These are phyloP conservation scores for Kondoa subrosea DNA, from an alignment of 768 basidiomycete genomes.

Conservation along the genomic window DNA sequence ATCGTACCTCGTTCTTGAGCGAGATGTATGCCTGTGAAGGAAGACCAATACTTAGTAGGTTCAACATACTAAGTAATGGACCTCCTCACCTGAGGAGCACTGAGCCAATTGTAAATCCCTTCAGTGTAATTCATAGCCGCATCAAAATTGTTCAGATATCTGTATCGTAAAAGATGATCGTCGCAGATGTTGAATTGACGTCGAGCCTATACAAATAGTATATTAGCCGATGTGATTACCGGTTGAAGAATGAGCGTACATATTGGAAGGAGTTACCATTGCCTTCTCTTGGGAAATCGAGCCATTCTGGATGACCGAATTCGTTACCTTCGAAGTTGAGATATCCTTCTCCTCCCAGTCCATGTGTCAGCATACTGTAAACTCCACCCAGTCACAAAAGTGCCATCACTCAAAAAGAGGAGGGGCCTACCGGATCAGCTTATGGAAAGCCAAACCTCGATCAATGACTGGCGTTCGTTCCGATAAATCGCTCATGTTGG, in stretches of 20 bases:
- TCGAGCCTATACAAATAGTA: conserved; percentile 42
- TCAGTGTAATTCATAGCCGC: conserved; percentile 75
- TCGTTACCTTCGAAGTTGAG: conserved; percentile 76
- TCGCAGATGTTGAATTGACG: conserved; percentile 93
- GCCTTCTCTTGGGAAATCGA: conserved; percentile 93
- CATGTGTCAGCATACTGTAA: conserved; percentile 63
- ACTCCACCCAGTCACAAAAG: not conserved
- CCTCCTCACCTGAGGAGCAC: conserved; percentile 50
- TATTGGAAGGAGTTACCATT: conserved; percentile 94
- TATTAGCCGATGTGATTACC: not conserved
- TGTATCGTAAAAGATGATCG: conserved; percentile 70
- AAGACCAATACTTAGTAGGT: conserved; percentile 29
- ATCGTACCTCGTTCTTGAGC: conserved; percentile 60
- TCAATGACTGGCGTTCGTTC: conserved; percentile 69
- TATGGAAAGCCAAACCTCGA: conserved; percentile 81
- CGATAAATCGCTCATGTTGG: conserved; percentile 78
- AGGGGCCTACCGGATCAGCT: conserved; percentile 91
- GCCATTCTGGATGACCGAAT: conserved; percentile 99
- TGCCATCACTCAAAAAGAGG: no score
- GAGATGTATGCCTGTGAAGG: conserved; percentile 57
- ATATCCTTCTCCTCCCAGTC: conserved; percentile 91
- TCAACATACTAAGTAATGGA: not conserved
- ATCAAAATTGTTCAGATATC: conserved; percentile 85
- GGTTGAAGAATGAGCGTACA: conserved; percentile 12
- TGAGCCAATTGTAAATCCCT: conserved; percentile 65